Evolutionary conservation across 805 yeast genomes (phyloP), one percentile per base, ranked within the genome.

Genomic region (Torulaspora indica): DNA sequence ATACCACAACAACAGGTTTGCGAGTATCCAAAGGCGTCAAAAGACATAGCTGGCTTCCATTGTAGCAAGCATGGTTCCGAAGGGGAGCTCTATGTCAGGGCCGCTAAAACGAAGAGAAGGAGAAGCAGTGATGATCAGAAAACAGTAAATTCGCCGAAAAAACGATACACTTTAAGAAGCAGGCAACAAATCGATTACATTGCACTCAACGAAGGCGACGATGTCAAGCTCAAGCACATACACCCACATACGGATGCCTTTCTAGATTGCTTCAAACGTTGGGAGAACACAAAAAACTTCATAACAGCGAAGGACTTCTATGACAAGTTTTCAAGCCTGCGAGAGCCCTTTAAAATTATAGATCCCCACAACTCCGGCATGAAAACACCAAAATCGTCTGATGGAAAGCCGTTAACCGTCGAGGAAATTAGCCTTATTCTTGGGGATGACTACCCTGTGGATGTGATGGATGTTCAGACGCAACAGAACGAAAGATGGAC

Each of bases 381-480:
- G 53, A 30, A 35, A 25, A 38, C 52, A 15, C 54, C 56, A 8
- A 41, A 23, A 2, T 49, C 49, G n/a, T 31, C 38, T 12, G 51
- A 50, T 8, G 40, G 54, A 37, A 9, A 30, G 31, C 33, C 48
- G 39, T 46, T 62, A 14, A 48, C 54, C 34, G 60, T 68, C 1
- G 66, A 66, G 32, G 51, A 64, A 1, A 45, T 57, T 62, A 38
- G 59, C 46, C 18, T 74, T 4, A 57, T 71, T 9, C 73, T 87
- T 22, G 96, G 95, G 0, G 75, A 66, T 4, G 83, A 80, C 30
- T 66, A 67, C 3, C 74, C 74, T 1, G 75, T 89, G 1, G 95
- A 86, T 43, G 95, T 89, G 1, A 86, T 89, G 91, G 96, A 89
- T 60, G 95, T 87, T 3, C 71, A 84, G 17, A 81, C 95, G 0